Conservation (phyloP, 2,329 filamentous ascomycete species). For the Elsinoe arachidis region DNA sequence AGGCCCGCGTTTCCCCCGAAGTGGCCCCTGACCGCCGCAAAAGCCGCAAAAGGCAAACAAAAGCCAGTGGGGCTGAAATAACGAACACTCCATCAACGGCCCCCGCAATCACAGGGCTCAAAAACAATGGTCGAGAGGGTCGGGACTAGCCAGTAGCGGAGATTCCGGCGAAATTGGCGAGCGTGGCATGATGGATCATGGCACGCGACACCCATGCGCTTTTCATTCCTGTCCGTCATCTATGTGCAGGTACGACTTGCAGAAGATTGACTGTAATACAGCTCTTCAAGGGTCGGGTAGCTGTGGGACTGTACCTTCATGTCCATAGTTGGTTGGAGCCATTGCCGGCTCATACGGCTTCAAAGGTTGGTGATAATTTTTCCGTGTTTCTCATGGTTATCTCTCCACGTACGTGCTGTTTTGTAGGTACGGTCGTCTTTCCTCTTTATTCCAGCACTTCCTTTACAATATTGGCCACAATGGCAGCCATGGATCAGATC, state of each 20-base stretch:
- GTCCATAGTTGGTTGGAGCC: too few species aligned
- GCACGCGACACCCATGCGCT: slow-evolving; percentile 5
- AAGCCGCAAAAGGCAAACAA: too few species aligned
- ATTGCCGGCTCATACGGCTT: background rate
- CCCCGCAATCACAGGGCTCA: background rate
- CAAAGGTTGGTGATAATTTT: slow-evolving; percentile 8
- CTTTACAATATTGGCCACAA: background rate
- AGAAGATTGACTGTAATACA: too few species aligned
- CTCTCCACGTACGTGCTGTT: background rate
- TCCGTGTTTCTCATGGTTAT: background rate
- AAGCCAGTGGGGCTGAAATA: background rate
- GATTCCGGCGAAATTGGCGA: background rate
- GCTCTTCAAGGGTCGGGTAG: too few species aligned
- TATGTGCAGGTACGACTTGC: background rate
- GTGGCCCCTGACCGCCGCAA: too few species aligned
- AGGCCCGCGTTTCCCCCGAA: too few species aligned
- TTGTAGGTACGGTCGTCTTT: too few species aligned
- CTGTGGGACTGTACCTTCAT: too few species aligned
- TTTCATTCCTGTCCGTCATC: background rate
- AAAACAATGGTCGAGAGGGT: background rate
- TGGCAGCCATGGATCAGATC: slow-evolving; percentile 41
- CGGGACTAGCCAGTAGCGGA: too few species aligned
- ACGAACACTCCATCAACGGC: background rate
- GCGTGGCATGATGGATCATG: background rate
- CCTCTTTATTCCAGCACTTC: too few species aligned